Evolutionary conservation across 805 yeast genomes (phyloP).

Genomic region (Metschnikowia koreensis): DNA sequence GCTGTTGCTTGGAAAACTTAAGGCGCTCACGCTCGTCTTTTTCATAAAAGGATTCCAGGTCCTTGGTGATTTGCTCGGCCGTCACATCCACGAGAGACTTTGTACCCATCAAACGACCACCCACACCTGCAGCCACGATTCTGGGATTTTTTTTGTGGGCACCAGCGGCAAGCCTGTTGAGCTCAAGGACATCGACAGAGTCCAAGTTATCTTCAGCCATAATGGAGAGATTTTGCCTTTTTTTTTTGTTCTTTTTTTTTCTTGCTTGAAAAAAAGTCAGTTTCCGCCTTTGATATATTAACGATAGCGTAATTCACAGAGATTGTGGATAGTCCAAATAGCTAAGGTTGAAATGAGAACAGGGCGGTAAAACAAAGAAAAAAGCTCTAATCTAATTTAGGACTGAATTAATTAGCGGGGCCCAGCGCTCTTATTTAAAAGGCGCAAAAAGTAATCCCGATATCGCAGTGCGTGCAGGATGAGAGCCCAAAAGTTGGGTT

Average conservation of each 20-base stretch:
- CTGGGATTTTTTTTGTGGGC: conserved; percentile 67
- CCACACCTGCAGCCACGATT: conserved; percentile 73
- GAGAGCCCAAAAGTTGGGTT: conserved; percentile 9
- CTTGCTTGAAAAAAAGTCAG: neutral
- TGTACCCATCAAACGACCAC: conserved; percentile 80
- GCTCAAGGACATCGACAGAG: conserved; percentile 59
- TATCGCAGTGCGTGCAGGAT: conserved; percentile 3
- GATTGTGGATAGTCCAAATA: neutral
- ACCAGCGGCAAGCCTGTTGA: conserved; percentile 81
- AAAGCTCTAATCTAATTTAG: neutral
- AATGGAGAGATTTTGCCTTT: conserved; percentile 8
- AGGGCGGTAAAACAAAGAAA: neutral
- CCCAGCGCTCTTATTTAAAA: neutral
- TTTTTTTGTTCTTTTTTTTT: neutral
- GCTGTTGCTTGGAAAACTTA: conserved; percentile 43
- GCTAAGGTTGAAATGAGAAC: neutral
- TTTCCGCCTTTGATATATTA: neutral
- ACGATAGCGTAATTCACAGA: neutral
- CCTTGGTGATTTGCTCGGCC: conserved; percentile 58
- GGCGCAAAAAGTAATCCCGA: neutral
- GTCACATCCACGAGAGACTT: conserved; percentile 66
- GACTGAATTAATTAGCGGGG: neutral
- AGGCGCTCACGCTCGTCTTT: conserved; percentile 39
- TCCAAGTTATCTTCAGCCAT: conserved; percentile 22
- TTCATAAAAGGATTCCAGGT: conserved; percentile 39